phyloP scores from a whole-genome alignment of 305 asterid species.

The Solanum hybrid region DNA sequence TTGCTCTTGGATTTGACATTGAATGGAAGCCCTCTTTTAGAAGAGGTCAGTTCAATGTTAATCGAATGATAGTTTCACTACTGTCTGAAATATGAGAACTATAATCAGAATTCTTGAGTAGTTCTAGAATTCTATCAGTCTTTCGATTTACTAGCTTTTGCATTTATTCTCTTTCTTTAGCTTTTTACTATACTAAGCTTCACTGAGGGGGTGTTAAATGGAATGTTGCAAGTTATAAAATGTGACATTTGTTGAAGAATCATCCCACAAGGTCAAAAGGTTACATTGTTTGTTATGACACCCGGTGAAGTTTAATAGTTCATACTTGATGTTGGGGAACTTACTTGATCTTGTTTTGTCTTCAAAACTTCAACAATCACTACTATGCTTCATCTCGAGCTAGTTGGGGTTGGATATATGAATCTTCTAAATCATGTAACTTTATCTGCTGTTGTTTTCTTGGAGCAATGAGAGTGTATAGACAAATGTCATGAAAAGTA shows the following conservation, averaged over 20 bases:
- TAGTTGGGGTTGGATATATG: neutral
- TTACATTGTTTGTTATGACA: neutral
- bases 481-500: neutral
- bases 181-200: neutral
- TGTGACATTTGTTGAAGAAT: neutral
- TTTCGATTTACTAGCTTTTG: neutral
- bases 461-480: neutral
- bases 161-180: neutral
- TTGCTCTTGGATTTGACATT: constrained; percentile 82
- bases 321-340: neutral
- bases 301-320: neutral
- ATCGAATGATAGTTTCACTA: neutral
- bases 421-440: neutral
- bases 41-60: constrained; percentile 38
- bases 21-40: constrained; percentile 88
- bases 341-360: neutral
- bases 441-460: neutral
- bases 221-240: neutral
- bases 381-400: neutral
- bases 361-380: neutral
- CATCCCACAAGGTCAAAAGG: neutral
- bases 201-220: neutral
- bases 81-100: neutral
- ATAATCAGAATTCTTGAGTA: neutral
- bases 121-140: neutral